Base-by-base conservation (phyloP, 2,329 filamentous ascomycete species). In the Diplodia corticola region DNA sequence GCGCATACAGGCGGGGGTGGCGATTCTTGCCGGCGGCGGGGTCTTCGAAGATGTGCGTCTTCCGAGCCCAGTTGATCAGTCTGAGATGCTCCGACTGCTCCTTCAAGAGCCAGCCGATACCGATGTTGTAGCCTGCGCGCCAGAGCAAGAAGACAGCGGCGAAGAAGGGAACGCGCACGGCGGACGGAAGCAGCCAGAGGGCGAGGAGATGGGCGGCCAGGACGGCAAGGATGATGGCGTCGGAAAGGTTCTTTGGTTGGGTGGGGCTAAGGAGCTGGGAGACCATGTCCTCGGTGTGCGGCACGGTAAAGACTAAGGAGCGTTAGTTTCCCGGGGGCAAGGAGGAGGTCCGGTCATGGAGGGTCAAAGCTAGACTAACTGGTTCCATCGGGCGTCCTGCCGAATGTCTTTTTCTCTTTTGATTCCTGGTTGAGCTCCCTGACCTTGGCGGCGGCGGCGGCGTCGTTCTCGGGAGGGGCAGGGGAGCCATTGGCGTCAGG, bases 281-380 rank as follows among this genome's bases (percentile, higher is more conserved):
- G 72, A 99, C 94, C 95, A 99, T 98, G 81, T 99, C 95, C 83
- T 97, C 93, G 66, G 95, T 99, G 69, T 92, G 89, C 55, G 95
- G 95, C 64, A 99, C 95, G 67, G 92, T 90, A 77, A 99, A 99
- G 73, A 97, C 95, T 98, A 74, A 28, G 10, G 24, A n/a, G 24
- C 5, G 51, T 65, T 35, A 59, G 64, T 53, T n/a, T 15, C 44
- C 33, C 17, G 54, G 30, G 17, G 15, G 35, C 37, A 35, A 44
- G 20, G 48, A 6, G 49, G 28, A 13, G n/a, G n/a, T n/a, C 22
- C n/a, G 24, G 13, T 4, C 1, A 26, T 28, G 28, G 57, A 17
- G 1, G 9, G 28, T 26, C 20, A 28, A 40, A 26, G 26, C 57
- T 20, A 12, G 15, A 83, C 91, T 79, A 85, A 97, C 94, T 88